Percentiles rank a stretch among this genome's conserved stretches.
phyloP scores from a whole-genome alignment of 2,329 filamentous ascomycete genomes.

The Boeremia exigua region DNA sequence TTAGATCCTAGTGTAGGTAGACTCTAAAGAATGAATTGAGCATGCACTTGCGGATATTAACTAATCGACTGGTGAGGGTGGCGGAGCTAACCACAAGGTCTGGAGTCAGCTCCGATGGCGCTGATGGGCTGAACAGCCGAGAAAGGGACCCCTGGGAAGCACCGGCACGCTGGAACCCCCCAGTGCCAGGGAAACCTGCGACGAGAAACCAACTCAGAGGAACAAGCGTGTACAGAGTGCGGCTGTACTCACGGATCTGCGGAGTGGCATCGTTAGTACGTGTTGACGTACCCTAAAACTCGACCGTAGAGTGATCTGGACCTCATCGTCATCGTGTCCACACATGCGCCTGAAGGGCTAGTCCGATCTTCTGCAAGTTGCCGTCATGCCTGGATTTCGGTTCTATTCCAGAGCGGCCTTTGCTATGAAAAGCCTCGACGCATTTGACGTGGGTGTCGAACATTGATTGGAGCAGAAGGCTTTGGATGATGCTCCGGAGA shows the following conservation, averaged over 20 bases:
- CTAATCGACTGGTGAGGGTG: not conserved
- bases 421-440: not conserved
- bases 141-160: not conserved
- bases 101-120: not conserved
- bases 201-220: not conserved
- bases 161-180: not conserved
- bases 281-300: not conserved
- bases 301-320: constrained; percentile 3
- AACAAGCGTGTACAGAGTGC: not conserved
- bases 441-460: not conserved
- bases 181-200: not conserved
- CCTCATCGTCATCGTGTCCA: not conserved
- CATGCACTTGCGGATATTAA: not conserved
- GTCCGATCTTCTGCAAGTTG: not conserved
- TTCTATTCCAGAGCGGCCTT: not conserved
- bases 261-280: not conserved
- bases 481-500: not conserved
- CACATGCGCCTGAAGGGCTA: constrained; percentile 2
- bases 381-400: not conserved
- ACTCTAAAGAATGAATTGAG: not conserved
- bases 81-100: not conserved
- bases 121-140: not conserved
- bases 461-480: not conserved
- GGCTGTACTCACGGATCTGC: not conserved
- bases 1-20: constrained; percentile 11